Conservation (phyloP, 768 basidiomycete species). For the Mycena venus region DNA sequence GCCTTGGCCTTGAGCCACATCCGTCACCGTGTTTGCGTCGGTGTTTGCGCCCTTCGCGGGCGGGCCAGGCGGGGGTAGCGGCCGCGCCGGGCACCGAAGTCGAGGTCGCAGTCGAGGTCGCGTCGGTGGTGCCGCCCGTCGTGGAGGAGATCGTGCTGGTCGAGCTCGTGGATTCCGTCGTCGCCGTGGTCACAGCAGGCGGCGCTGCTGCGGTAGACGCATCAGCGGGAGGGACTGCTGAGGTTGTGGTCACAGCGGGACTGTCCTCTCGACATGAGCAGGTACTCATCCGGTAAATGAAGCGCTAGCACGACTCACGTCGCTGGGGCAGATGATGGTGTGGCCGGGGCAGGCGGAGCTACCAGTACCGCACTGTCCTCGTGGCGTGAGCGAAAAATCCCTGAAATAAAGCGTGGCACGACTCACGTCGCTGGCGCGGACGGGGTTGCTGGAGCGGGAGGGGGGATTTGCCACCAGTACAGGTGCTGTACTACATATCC, state of each 20-base stretch:
- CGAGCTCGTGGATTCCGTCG: slow-evolving; percentile 12
- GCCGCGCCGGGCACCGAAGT: slow-evolving; percentile 8
- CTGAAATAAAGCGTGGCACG: neutral
- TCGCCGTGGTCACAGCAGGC: slow-evolving; percentile 14
- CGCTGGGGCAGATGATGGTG: neutral
- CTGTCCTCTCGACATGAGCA: slow-evolving; percentile 2
- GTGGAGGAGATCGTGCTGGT: neutral
- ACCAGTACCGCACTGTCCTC: neutral
- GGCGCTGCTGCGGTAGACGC: neutral
- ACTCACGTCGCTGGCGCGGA: neutral
- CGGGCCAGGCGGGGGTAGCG: neutral
- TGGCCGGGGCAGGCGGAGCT: neutral
- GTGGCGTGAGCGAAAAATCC: neutral
- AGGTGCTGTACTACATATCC: slow-evolving; percentile 4
- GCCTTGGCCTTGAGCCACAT: slow-evolving; percentile 14
- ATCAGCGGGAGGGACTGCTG: slow-evolving; percentile 6
- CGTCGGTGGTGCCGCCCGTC: neutral
- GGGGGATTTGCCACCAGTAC: too few relatives aligned
- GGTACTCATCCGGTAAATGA: slow-evolving; percentile 9
- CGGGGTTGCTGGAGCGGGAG: neutral
- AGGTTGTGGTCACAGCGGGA: slow-evolving; percentile 11
- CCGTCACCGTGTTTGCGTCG: slow-evolving; percentile 5
- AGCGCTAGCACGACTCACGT: neutral
- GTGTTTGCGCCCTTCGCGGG: neutral
- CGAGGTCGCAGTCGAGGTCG: slow-evolving; percentile 10